These are phyloP conservation scores for Coniella lustricola DNA, from an alignment of 2,329 filamentous ascomycete species.

Conservation along the genomic window DNA sequence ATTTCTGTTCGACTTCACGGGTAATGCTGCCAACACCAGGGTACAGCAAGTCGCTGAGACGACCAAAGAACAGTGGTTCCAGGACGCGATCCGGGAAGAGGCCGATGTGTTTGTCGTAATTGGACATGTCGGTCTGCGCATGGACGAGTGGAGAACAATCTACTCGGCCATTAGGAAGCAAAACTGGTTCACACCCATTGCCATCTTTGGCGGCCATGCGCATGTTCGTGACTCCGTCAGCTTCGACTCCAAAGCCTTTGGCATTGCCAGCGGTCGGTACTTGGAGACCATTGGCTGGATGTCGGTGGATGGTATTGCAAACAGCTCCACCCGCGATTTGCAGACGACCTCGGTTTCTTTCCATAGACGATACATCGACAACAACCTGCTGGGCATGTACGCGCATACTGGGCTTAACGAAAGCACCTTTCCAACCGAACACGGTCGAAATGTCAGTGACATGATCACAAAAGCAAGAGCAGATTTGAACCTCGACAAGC, in stretches of 20 bases:
- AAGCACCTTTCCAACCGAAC: constrained; percentile 66
- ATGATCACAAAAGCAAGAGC: constrained; percentile 65
- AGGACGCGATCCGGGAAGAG: constrained; percentile 74
- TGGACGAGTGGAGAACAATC: constrained; percentile 69
- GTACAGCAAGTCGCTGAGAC: constrained; percentile 75
- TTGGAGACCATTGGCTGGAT: constrained; percentile 94
- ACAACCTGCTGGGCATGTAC: constrained; percentile 78
- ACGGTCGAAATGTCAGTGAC: constrained; percentile 63
- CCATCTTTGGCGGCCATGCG: constrained; percentile 84
- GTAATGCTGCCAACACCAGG: constrained; percentile 84
- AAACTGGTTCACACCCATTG: constrained; percentile 77
- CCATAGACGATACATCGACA: constrained; percentile 81
- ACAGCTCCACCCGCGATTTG: constrained; percentile 26
- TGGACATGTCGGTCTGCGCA: constrained; percentile 78
- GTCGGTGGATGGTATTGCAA: constrained; percentile 63
- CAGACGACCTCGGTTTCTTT: constrained; percentile 48
- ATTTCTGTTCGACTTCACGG: constrained; percentile 89
- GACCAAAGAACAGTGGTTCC: constrained; percentile 82
- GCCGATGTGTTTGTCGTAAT: constrained; percentile 81
- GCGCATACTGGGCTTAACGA: constrained; percentile 71
- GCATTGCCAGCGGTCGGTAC: constrained; percentile 81
- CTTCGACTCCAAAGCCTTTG: constrained; percentile 73
- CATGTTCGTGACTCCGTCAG: constrained; percentile 80
- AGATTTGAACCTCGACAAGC: constrained; percentile 62
- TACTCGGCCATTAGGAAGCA: constrained; percentile 70